Percentiles rank a stretch among this genome's conserved stretches.
phyloP scores from a whole-genome alignment of 2,329 filamentous ascomycete species.

The Sporothrix variecibatus region DNA sequence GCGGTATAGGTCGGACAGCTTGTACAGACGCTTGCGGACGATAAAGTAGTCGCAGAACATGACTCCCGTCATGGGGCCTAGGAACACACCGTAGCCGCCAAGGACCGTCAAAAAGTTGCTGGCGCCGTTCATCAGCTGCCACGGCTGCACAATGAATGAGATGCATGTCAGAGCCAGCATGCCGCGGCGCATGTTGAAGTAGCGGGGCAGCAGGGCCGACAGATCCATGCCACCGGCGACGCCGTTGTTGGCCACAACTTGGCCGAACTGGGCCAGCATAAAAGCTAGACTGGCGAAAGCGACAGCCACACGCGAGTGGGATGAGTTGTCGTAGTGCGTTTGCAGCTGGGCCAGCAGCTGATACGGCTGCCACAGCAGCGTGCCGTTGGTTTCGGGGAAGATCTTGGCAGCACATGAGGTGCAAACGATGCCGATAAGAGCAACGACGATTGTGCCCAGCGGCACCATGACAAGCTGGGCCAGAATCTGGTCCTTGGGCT shows the following conservation, averaged over 20 bases:
- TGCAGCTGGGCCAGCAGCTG: slow-evolving; percentile 42
- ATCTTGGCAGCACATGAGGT: slow-evolving; percentile 34
- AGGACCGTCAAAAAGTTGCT: slow-evolving; percentile 51
- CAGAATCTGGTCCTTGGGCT: slow-evolving; percentile 45
- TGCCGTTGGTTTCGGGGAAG: slow-evolving; percentile 37
- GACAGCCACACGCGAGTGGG: slow-evolving; percentile 43
- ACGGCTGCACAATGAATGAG: slow-evolving; percentile 40
- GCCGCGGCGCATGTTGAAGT: slow-evolving; percentile 58
- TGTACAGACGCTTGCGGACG: slow-evolving; percentile 39
- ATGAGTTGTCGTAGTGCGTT: slow-evolving; percentile 35
- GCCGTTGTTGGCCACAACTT: slow-evolving; percentile 50
- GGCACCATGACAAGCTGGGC: slow-evolving; percentile 44
- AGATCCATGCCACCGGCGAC: slow-evolving; percentile 58
- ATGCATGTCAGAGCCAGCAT: slow-evolving; percentile 14
- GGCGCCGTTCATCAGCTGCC: slow-evolving; percentile 51
- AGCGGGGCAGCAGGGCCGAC: slow-evolving; percentile 52
- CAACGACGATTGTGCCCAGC: slow-evolving; percentile 43
- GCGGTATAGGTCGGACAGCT: slow-evolving; percentile 34
- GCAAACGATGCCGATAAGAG: slow-evolving; percentile 43
- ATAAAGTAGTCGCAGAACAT: slow-evolving; percentile 34
- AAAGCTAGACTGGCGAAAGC: slow-evolving; percentile 50
- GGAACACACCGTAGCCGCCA: slow-evolving; percentile 40
- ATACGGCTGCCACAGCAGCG: slow-evolving; percentile 45
- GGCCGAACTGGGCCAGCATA: slow-evolving; percentile 49
- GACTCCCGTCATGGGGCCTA: slow-evolving; percentile 28